Conservation (phyloP, 2,329 filamentous ascomycete genomes). For the Ophiocordyceps robertsii region DNA sequence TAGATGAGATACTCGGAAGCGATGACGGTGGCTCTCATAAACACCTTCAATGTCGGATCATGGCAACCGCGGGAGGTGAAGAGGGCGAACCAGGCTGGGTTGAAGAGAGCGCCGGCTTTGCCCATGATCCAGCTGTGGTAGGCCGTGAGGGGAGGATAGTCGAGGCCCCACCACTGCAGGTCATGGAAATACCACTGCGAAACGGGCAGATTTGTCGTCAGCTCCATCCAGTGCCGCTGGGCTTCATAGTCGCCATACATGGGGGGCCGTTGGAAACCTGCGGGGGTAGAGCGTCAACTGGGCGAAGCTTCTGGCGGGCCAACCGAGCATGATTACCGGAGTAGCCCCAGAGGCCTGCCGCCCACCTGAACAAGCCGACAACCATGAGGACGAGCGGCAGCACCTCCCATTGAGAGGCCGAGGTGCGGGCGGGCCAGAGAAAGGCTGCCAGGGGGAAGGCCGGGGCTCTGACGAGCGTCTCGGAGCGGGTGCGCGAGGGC, state of each 20-base stretch:
- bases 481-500: slow-evolving; percentile 14
- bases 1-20: slow-evolving; percentile 85
- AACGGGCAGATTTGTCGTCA: slow-evolving; percentile 77
- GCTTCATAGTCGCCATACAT: slow-evolving; percentile 98
- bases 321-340: slow-evolving; percentile 46
- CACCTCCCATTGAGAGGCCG: slow-evolving; percentile 81
- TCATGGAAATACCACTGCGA: slow-evolving; percentile 98
- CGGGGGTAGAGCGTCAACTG: not conserved
- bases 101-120: slow-evolving; percentile 65
- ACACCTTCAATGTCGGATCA: slow-evolving; percentile 71
- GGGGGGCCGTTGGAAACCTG: slow-evolving; percentile 63
- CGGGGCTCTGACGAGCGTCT: slow-evolving; percentile 43
- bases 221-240: slow-evolving; percentile 97
- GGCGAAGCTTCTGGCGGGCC: not conserved
- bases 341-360: slow-evolving; percentile 84
- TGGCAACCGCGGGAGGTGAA: slow-evolving; percentile 71
- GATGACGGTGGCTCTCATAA: slow-evolving; percentile 88
- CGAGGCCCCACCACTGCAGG: slow-evolving; percentile 91
- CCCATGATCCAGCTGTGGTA: slow-evolving; percentile 97
- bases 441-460: slow-evolving; percentile 89
- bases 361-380: slow-evolving; percentile 87
- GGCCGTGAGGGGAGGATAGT: slow-evolving; percentile 93
- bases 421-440: slow-evolving; percentile 78
- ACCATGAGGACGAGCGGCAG: slow-evolving; percentile 80
- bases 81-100: slow-evolving; percentile 79